These are phyloP conservation scores for Ceratocystis eucalypticola DNA, from an alignment of 2,329 filamentous ascomycete genomes.

Conservation along the genomic window DNA sequence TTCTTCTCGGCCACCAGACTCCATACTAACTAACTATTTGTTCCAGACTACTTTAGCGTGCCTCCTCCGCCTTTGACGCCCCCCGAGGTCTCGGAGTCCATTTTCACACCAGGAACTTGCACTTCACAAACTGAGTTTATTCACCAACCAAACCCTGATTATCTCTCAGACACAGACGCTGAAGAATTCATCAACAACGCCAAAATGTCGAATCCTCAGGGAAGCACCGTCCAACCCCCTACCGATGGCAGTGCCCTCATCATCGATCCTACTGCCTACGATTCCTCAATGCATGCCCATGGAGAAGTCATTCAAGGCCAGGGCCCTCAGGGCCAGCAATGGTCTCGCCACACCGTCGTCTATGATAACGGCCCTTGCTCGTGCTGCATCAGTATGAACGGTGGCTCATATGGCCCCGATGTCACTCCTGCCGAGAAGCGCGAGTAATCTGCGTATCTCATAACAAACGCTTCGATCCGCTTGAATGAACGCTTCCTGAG, in stretches of 20 bases:
- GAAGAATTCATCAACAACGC: constrained; percentile 16
- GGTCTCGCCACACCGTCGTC: constrained; percentile 45
- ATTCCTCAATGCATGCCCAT: constrained; percentile 28
- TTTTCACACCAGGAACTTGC: constrained; percentile 31
- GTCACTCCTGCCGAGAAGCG: constrained; percentile 41
- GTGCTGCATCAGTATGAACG: constrained; percentile 37
- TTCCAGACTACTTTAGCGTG: constrained; percentile 5
- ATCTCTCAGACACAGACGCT: constrained; percentile 28
- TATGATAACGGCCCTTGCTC: constrained; percentile 46
- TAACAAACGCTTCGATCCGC: background rate
- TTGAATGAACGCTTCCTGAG: constrained; percentile 10
- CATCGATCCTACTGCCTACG: constrained; percentile 22
- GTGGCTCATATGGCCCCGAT: constrained; percentile 41
- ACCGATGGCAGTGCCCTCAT: background rate
- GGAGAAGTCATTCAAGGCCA: constrained; percentile 39
- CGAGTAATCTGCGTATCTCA: constrained; percentile 21
- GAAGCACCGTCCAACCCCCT: background rate
- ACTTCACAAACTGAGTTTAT: constrained; percentile 30
- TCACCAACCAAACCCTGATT: constrained; percentile 39
- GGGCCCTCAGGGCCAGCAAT: constrained; percentile 36
- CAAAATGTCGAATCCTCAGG: constrained; percentile 17
- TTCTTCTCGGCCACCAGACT: background rate
- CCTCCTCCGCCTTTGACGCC: constrained; percentile 39
- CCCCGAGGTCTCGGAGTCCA: constrained; percentile 31
- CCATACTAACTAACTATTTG: background rate